Percentiles rank a stretch among this genome's conserved stretches.
Conservation (phyloP, 2,329 filamentous ascomycete species). For the Pestalotiopsis fici region DNA sequence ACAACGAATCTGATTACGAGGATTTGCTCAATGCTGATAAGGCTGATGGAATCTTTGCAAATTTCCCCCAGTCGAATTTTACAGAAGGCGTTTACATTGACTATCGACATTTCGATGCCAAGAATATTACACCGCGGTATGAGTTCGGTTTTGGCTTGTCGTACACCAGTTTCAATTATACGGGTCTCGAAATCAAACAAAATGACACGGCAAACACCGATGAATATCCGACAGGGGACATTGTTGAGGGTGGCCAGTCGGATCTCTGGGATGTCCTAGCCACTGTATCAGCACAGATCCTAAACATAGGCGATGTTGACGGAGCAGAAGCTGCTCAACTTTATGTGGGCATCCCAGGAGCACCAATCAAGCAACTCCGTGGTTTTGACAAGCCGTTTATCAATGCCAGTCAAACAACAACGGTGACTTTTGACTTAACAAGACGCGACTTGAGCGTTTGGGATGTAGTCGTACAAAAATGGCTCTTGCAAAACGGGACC, state of each 20-base stretch:
- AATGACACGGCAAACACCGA: slow-evolving; percentile 25
- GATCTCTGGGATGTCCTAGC: slow-evolving; percentile 50
- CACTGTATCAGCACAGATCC: slow-evolving; percentile 36
- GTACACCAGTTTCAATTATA: slow-evolving; percentile 55
- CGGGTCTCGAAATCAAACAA: slow-evolving; percentile 38
- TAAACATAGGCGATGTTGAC: slow-evolving; percentile 41
- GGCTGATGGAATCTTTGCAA: slow-evolving; percentile 51
- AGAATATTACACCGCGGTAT: slow-evolving; percentile 49
- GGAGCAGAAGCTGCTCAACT: slow-evolving; percentile 51
- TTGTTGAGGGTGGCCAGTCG: slow-evolving; percentile 43
- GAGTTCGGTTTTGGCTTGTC: slow-evolving; percentile 59
- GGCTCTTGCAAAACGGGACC: slow-evolving; percentile 50
- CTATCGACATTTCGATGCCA: slow-evolving; percentile 55
- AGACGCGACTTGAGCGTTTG: slow-evolving; percentile 68
- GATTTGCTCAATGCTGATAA: slow-evolving; percentile 37
- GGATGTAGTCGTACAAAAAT: slow-evolving; percentile 63
- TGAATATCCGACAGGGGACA: slow-evolving; percentile 37
- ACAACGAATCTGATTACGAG: slow-evolving; percentile 57
- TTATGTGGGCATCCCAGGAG: slow-evolving; percentile 45
- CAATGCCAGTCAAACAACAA: slow-evolving; percentile 41
- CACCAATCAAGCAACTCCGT: slow-evolving; percentile 60
- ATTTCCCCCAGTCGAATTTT: slow-evolving; percentile 54
- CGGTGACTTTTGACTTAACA: slow-evolving; percentile 54
- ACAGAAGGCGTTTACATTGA: slow-evolving; percentile 53
- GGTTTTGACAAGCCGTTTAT: slow-evolving; percentile 65